phyloP scores from a whole-genome alignment of 1,139 yeast genomes.

The Geotrichum cucujoidarum region DNA sequence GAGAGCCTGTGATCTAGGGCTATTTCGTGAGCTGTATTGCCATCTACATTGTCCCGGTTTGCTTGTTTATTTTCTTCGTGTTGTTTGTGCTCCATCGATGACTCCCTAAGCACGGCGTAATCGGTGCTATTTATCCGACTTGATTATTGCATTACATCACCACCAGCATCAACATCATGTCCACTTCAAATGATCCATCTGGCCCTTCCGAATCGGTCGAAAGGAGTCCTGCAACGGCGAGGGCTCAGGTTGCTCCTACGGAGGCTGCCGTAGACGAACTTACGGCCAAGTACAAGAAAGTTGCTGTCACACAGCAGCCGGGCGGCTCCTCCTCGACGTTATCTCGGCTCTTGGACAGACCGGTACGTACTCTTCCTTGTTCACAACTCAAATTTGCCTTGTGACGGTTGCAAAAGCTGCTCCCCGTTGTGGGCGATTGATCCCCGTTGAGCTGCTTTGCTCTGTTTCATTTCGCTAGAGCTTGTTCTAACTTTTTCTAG shows the following conservation, averaged over 20 bases:
- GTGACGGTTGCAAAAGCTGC: no score
- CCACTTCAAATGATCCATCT: neutral
- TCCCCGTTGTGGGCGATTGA: neutral
- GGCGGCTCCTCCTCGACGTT: slow-evolving; percentile 20
- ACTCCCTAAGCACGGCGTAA: no score
- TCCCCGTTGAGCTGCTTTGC: neutral
- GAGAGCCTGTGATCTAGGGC: no score
- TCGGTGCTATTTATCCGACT: no score
- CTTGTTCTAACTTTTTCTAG: neutral
- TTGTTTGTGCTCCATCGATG: no score
- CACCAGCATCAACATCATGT: no score
- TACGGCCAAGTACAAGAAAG: slow-evolving; percentile 19
- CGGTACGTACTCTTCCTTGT: slow-evolving; percentile 1
- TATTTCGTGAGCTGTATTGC: no score
- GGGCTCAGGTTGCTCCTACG: no score
- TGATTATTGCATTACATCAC: no score
- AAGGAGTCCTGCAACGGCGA: neutral
- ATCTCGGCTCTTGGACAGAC: slow-evolving; percentile 17
- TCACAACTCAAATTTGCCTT: neutral
- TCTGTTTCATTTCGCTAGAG: neutral
- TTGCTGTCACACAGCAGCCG: slow-evolving; percentile 17
- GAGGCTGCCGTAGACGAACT: neutral
- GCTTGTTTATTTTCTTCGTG: no score
- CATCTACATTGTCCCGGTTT: no score
- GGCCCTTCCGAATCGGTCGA: neutral